Conservation (phyloP, 176 grass and related monocot species). For the Rhynchospora tenuis region DNA sequence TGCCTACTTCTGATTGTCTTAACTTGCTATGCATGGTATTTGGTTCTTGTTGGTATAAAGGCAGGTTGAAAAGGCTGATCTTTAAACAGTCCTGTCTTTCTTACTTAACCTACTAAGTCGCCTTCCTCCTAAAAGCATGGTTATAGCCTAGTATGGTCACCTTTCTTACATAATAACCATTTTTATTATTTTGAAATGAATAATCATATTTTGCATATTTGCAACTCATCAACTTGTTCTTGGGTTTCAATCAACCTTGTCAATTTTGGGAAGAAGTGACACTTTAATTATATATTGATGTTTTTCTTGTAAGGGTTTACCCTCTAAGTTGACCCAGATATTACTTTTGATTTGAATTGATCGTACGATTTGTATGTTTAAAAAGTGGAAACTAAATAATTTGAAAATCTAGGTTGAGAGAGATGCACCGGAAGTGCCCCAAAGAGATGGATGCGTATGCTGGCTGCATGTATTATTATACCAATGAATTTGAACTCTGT, state of each 20-base stretch:
- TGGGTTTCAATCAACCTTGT: neutral
- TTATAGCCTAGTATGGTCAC: neutral
- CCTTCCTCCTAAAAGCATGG: neutral
- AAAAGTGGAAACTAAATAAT: constrained; percentile 5
- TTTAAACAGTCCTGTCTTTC: neutral
- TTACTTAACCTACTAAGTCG: neutral
- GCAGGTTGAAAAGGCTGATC: neutral
- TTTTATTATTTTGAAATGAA: neutral
- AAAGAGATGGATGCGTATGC: constrained; percentile 82
- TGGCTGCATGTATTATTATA: constrained; percentile 93
- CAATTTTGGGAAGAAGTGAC: constrained; percentile 8
- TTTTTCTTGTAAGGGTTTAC: neutral
- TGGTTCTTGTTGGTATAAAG: neutral
- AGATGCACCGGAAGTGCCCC: constrained; percentile 71
- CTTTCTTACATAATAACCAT: neutral
- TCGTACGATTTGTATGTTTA: neutral
- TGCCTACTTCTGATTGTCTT: neutral
- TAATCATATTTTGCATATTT: neutral
- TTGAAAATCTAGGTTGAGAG: constrained; percentile 54
- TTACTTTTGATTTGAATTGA: neutral
- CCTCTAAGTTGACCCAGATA: neutral
- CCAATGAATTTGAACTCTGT: constrained; percentile 81
- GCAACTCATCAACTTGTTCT: neutral
- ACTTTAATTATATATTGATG: neutral
- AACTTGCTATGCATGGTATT: neutral